Conservation (phyloP, 108 stramenopile species). For the Nannochloropsis oceanica region DNA sequence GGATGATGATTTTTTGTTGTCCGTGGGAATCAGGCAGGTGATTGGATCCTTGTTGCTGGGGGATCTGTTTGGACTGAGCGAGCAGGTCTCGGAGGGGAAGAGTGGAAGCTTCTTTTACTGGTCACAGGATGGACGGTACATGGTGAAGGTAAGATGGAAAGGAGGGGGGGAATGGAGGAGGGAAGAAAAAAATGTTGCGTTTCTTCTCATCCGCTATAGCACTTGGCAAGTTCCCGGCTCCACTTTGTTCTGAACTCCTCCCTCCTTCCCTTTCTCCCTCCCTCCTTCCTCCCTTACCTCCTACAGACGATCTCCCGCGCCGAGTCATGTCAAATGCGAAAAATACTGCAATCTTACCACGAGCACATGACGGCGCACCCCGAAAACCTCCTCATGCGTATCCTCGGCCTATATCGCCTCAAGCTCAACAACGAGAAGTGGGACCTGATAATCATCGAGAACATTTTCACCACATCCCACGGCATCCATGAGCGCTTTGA, state of each 20-base stretch:
- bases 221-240: too few species aligned
- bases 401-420: neutral
- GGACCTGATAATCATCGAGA: neutral
- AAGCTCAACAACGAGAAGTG: neutral
- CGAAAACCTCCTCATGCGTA: neutral
- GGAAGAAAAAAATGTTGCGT: too few species aligned
- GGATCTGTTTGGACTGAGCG: neutral
- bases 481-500: neutral
- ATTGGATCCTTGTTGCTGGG: neutral
- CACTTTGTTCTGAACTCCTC: too few species aligned
- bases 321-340: neutral
- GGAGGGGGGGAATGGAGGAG: too few species aligned
- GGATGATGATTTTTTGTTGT: neutral
- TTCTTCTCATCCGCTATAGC: too few species aligned
- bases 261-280: too few species aligned
- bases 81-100: neutral
- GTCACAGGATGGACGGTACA: neutral
- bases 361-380: neutral
- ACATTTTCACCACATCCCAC: neutral
- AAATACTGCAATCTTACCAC: neutral
- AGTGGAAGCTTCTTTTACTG: neutral
- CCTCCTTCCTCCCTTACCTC: neutral
- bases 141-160: neutral
- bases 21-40: neutral
- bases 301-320: neutral